phyloP scores from a whole-genome alignment of 441 rosid genomes.

The Aquilaria agallochum region DNA sequence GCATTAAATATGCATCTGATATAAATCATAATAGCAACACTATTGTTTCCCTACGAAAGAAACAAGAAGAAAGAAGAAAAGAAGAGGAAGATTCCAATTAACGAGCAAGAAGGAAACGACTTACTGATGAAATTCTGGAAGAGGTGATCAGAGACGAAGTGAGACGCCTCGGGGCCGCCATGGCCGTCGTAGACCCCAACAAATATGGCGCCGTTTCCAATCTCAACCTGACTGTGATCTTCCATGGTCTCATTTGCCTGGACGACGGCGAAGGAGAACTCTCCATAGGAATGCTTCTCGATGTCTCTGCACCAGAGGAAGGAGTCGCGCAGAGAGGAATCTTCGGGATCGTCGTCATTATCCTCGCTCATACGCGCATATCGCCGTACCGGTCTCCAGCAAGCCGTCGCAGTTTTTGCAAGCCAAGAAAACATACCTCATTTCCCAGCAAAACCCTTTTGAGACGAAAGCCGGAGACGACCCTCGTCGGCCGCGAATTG shows the following conservation, averaged over 20 bases:
- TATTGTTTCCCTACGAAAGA: background rate
- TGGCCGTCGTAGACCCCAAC: constrained; percentile 94
- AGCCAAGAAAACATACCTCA: constrained; percentile 91
- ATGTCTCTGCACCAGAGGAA: constrained; percentile 80
- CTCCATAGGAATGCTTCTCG: constrained; percentile 69
- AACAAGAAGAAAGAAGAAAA: background rate
- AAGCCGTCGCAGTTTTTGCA: constrained; percentile 55
- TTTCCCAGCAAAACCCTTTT: constrained; percentile 43
- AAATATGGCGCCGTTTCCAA: constrained; percentile 60
- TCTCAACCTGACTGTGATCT: constrained; percentile 88
- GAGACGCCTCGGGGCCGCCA: constrained; percentile 94
- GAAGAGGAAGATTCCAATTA: background rate
- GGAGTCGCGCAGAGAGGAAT: constrained; percentile 34
- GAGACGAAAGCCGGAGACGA: background rate
- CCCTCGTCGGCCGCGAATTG: background rate
- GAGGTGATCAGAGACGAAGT: constrained; percentile 71
- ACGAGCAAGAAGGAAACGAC: constrained; percentile 10
- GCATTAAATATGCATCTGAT: no score
- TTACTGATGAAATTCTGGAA: constrained; percentile 70
- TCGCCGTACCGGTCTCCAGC: constrained; percentile 66
- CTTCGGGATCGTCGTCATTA: constrained; percentile 29
- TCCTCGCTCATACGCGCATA: constrained; percentile 80
- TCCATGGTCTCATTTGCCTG: constrained; percentile 85
- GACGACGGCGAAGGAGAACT: constrained; percentile 76
- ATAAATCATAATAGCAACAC: background rate